Evolutionary conservation across 164 flowering plant genomes (phyloP).

Genomic region (Cinnamomum micranthum): DNA sequence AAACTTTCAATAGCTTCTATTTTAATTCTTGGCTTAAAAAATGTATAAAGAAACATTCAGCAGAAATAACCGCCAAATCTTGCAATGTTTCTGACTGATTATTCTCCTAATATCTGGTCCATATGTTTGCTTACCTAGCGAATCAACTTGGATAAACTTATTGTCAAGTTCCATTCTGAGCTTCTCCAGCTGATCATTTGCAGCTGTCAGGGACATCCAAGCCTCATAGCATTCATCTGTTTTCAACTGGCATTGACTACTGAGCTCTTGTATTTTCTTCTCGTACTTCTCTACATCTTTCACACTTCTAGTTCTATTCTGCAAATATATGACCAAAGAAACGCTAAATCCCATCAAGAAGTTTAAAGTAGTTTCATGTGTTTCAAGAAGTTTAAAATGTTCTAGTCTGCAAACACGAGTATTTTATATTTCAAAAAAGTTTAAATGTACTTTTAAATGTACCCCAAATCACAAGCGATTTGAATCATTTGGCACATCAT

Average conservation of each 20-base stretch:
- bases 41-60: neutral
- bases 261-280: conserved; percentile 67
- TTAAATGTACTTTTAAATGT: too few species aligned
- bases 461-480: neutral
- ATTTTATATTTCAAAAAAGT: too few species aligned
- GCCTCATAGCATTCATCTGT: conserved; percentile 77
- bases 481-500: neutral
- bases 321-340: conserved; percentile 7
- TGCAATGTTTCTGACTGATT: neutral
- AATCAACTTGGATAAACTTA: conserved; percentile 40
- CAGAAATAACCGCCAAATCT: neutral
- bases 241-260: conserved; percentile 47
- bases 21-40: too few species aligned
- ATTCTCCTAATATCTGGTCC: neutral
- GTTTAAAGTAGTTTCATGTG: neutral
- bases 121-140: conserved; percentile 43
- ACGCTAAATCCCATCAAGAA: neutral
- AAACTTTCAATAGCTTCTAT: too few species aligned
- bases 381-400: neutral
- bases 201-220: conserved; percentile 75
- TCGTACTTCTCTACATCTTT: conserved; percentile 57
- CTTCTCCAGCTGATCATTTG: conserved; percentile 66
- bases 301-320: conserved; percentile 46
- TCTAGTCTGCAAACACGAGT: neutral
- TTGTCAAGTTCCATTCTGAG: conserved; percentile 67